A percentile compares a stretch with the other conserved stretches of the same genome.
phyloP scores from a whole-genome alignment of 768 basidiomycete genomes.

The Hericium erinaceus region DNA sequence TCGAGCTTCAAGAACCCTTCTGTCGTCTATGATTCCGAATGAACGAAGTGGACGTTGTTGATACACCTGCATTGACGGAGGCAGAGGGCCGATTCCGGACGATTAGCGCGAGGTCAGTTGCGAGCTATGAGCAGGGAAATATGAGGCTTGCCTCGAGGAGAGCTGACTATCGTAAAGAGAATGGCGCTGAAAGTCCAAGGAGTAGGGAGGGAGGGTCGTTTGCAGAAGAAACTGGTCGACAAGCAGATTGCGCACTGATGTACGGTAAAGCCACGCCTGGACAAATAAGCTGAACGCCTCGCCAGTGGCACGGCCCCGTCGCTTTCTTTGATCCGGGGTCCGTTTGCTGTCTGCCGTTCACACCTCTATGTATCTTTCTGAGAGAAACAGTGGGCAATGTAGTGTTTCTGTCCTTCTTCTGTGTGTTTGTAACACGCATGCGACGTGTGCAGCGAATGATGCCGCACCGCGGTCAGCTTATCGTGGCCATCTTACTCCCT shows the following conservation, averaged over 20 bases:
- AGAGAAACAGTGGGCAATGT: no score
- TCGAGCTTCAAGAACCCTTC: background rate
- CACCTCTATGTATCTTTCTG: no score
- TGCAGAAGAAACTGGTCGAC: background rate
- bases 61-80: background rate
- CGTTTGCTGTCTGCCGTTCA: no score
- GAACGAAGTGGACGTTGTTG: background rate
- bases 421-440: no score
- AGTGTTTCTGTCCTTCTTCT: no score
- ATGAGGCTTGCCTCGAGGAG: background rate
- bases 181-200: background rate
- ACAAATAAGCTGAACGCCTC: constrained; percentile 10
- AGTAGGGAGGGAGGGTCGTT: background rate
- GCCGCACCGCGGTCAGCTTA: no score
- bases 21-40: background rate
- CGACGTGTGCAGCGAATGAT: background rate
- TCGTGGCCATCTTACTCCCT: no score
- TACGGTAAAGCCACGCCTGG: constrained; percentile 6
- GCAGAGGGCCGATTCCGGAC: background rate
- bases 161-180: background rate
- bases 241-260: constrained; percentile 1
- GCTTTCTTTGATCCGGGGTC: background rate
- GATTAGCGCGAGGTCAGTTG: background rate
- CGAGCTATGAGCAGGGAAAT: background rate
- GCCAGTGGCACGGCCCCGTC: background rate